A percentile compares a stretch with the other conserved stretches of the same genome.
phyloP scores from a whole-genome alignment of 169 alveolate species.

The Perkinsus marinus region DNA sequence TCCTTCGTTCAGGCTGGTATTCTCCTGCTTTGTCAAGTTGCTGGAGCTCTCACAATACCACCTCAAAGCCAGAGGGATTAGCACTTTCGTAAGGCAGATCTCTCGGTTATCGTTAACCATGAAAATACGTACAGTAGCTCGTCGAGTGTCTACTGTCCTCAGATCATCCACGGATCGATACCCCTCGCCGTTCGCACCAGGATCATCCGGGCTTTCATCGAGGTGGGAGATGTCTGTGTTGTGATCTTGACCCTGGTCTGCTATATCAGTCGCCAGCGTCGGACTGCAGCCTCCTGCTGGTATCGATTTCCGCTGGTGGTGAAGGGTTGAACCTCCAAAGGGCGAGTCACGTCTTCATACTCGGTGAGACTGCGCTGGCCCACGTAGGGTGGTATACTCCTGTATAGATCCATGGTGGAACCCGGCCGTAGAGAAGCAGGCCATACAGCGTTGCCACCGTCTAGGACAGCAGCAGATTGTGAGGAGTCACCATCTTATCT shows the following conservation, averaged over 20 bases:
- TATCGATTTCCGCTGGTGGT: slow-evolving; percentile 27
- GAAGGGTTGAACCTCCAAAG: slow-evolving; percentile 34
- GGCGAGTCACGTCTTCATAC: slow-evolving; percentile 33
- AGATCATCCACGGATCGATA: background rate
- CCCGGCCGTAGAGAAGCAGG: slow-evolving; percentile 78
- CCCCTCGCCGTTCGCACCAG: slow-evolving; percentile 43
- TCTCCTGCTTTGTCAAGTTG: slow-evolving; percentile 23
- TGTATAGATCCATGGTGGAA: slow-evolving; percentile 76
- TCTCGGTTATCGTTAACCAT: background rate
- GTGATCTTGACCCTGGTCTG: background rate
- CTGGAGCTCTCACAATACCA: slow-evolving; percentile 16
- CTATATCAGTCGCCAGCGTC: background rate
- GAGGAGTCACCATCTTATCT: slow-evolving; percentile 42
- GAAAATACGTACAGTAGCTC: too few species aligned
- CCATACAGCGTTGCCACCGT: slow-evolving; percentile 71
- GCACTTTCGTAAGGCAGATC: background rate
- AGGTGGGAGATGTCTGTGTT: slow-evolving; percentile 41
- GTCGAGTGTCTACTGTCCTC: background rate
- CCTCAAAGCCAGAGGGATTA: slow-evolving; percentile 6
- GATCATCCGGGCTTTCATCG: slow-evolving; percentile 41
- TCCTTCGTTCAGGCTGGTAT: background rate
- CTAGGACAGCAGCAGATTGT: slow-evolving; percentile 65
- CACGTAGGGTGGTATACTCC: background rate
- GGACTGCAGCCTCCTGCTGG: background rate
- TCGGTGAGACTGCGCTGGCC: slow-evolving; percentile 14